Evolutionary conservation across 306 rosid genomes (phyloP).

Genomic region (Carpinus viminea): DNA sequence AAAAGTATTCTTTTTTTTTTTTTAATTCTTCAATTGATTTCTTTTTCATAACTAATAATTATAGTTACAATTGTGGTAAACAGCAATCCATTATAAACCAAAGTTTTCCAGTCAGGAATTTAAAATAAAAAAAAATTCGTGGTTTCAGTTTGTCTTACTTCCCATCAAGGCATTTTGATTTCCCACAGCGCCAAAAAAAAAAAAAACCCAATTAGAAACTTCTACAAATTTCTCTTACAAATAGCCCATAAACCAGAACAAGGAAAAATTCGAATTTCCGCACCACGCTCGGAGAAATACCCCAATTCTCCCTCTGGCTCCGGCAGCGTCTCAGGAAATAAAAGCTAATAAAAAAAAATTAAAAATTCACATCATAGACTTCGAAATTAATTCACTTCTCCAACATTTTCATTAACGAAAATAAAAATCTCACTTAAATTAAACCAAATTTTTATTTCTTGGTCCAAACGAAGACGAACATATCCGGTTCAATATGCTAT

Average conservation of each 20-base stretch:
- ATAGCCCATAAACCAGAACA: not conserved
- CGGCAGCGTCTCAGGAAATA: not conserved
- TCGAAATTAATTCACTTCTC: not conserved
- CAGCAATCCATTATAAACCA: not conserved
- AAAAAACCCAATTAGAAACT: not conserved
- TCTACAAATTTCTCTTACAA: not conserved
- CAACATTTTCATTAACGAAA: not conserved
- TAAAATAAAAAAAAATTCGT: not conserved
- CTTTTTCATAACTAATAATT: not conserved
- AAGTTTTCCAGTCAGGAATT: not conserved
- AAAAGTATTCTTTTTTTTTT: not conserved
- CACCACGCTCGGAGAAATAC: not conserved
- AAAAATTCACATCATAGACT: not conserved
- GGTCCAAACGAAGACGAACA: not conserved
- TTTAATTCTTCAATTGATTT: not conserved
- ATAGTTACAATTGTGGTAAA: not conserved
- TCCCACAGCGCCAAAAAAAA: not conserved
- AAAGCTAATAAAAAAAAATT: not conserved
- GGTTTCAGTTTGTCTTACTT: not conserved
- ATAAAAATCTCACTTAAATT: not conserved
- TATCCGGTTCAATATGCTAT: not conserved
- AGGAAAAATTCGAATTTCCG: not conserved
- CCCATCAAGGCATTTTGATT: not conserved
- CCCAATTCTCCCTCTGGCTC: not conserved
- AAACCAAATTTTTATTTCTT: not conserved